Conservation (phyloP, 2,329 filamentous ascomycete genomes). For the Diaporthe helianthi region DNA sequence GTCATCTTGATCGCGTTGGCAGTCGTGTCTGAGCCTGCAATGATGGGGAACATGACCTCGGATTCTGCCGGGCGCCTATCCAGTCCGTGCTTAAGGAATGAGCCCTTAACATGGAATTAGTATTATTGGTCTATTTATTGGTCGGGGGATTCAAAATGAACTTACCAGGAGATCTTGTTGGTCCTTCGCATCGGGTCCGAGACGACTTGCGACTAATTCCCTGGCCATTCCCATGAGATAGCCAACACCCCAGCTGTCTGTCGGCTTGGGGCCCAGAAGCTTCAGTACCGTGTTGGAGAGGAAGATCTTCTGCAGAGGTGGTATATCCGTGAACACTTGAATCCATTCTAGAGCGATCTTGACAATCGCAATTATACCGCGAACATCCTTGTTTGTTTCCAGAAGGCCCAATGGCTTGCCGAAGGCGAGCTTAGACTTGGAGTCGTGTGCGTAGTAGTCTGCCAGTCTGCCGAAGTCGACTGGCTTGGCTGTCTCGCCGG, state of each 20-base stretch:
- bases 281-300: slow-evolving; percentile 31
- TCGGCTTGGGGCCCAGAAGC: slow-evolving; percentile 33
- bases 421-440: slow-evolving; percentile 31
- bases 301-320: slow-evolving; percentile 33
- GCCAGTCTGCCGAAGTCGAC: slow-evolving; percentile 36
- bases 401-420: slow-evolving; percentile 34
- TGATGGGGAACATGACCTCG: slow-evolving; percentile 36
- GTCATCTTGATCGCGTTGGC: slow-evolving; percentile 36
- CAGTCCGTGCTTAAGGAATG: slow-evolving; percentile 28
- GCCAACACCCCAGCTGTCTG: slow-evolving; percentile 32
- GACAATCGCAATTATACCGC: slow-evolving; percentile 35
- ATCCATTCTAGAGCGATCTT: slow-evolving; percentile 31
- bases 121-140: background rate
- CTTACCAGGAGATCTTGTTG: slow-evolving; percentile 28
- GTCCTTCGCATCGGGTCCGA: slow-evolving; percentile 27
- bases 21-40: slow-evolving; percentile 38
- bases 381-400: slow-evolving; percentile 35
- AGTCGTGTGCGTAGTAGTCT: slow-evolving; percentile 32
- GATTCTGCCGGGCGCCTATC: slow-evolving; percentile 27
- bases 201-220: slow-evolving; percentile 23
- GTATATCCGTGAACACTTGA: slow-evolving; percentile 31
- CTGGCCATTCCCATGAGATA: slow-evolving; percentile 33
- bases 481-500: background rate
- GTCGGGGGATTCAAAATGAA: background rate
- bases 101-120: slow-evolving; percentile 5